phyloP scores from a whole-genome alignment of 139 green algal species.

The Tetradesmus obliquus region DNA sequence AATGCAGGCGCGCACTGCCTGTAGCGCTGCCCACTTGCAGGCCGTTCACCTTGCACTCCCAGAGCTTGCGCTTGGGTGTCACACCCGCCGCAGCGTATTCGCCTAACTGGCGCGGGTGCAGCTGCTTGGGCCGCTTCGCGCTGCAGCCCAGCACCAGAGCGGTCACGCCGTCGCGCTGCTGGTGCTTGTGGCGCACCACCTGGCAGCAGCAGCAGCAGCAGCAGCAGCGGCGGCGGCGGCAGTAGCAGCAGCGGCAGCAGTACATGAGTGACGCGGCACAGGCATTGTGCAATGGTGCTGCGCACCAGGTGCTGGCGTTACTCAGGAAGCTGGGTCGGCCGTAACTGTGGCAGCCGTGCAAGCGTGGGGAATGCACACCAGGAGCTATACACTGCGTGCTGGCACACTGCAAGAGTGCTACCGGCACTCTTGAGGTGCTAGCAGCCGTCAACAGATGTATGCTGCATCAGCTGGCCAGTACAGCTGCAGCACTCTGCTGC shows the following conservation, averaged over 20 bases:
- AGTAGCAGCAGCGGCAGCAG: not conserved
- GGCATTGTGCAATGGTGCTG: not conserved
- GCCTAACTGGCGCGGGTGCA: slow-evolving; percentile 53
- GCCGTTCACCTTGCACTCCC: slow-evolving; percentile 72
- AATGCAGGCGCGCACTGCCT: too few relatives aligned
- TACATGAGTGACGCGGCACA: not conserved
- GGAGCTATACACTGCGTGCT: too few relatives aligned
- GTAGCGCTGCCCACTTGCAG: not conserved
- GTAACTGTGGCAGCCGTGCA: too few relatives aligned
- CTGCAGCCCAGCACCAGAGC: slow-evolving; percentile 89
- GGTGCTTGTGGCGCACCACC: slow-evolving; percentile 88
- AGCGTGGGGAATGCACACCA: too few relatives aligned
- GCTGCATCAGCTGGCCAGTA: too few relatives aligned
- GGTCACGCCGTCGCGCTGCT: slow-evolving; percentile 79
- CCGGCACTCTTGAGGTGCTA: too few relatives aligned
- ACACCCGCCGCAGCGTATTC: slow-evolving; percentile 58
- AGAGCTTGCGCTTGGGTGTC: slow-evolving; percentile 80
- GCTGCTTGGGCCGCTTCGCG: slow-evolving; percentile 77
- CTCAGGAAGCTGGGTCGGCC: too few relatives aligned
- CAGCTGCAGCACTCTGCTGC: too few relatives aligned
- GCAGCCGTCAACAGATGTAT: too few relatives aligned
- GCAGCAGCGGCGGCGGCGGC: not conserved
- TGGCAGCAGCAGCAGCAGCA: slow-evolving; percentile 50
- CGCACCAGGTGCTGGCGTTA: not conserved
- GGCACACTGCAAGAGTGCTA: too few relatives aligned